These are phyloP conservation scores for Penicillium brevicompactum DNA, from an alignment of 2,329 filamentous ascomycete species.

Conservation along the genomic window DNA sequence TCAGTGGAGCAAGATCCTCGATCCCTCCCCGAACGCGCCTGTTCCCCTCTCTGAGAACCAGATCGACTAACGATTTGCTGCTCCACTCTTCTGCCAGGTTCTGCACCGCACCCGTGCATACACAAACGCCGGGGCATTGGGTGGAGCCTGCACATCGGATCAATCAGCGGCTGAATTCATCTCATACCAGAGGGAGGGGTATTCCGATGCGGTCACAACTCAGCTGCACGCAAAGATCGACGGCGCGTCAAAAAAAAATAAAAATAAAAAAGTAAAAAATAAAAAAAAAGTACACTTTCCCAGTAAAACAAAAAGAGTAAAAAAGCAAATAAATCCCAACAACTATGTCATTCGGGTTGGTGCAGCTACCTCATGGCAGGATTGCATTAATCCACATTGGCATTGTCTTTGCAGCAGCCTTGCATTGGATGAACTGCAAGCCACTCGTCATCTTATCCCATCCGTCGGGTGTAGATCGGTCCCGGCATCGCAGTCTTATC, in stretches of 20 bases:
- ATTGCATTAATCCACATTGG: conserved; percentile 4
- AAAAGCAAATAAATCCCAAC: conserved; percentile 5
- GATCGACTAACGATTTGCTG: conserved; percentile 13
- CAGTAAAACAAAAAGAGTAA: too few relatives aligned
- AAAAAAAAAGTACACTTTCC: conserved; percentile 2
- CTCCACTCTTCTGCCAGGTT: conserved; percentile 1
- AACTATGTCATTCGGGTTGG: neutral
- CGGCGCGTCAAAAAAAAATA: neutral
- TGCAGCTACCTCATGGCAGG: conserved; percentile 6
- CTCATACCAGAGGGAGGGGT: neutral
- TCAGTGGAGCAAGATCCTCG: neutral
- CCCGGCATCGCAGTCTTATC: conserved; percentile 9
- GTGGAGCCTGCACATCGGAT: neutral
- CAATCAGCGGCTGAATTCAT: neutral
- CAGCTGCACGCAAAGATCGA: conserved; percentile 20
- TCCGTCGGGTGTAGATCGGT: conserved; percentile 10
- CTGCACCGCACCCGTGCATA: conserved; percentile 4
- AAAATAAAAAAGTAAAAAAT: conserved; percentile 6
- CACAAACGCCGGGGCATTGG: neutral
- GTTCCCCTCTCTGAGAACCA: conserved; percentile 5
- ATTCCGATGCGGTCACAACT: neutral
- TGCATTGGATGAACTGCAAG: neutral
- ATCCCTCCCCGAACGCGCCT: neutral
- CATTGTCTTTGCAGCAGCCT: neutral
- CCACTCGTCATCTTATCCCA: neutral